Conservation (phyloP, 495 filamentous ascomycete genomes). For the Aspergillus sclerotiicarbonarius region DNA sequence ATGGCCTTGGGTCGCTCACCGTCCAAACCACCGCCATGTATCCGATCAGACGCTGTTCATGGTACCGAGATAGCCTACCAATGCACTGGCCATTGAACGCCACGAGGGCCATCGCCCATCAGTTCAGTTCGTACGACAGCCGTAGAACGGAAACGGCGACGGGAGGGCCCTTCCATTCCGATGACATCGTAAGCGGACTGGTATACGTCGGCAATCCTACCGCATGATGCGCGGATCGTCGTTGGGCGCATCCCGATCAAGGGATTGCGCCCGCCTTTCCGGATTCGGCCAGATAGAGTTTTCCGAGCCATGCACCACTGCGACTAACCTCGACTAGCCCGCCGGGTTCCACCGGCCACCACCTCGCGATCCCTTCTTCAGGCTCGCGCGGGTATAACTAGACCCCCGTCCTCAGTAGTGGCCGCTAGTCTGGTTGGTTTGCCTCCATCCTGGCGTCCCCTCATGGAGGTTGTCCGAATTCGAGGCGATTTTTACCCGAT, state of each 20-base stretch:
- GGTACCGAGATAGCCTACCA: neutral
- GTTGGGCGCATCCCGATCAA: conserved; percentile 2
- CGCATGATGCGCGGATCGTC: conserved; percentile 5
- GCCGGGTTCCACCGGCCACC: neutral
- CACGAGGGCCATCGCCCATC: neutral
- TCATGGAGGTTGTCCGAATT: neutral
- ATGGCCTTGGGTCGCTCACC: neutral
- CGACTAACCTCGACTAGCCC: neutral
- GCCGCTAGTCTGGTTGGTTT: neutral
- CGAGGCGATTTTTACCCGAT: conserved; percentile 3
- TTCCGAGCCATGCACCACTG: conserved; percentile 16
- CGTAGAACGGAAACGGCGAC: neutral
- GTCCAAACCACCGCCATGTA: neutral
- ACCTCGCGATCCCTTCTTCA: conserved; percentile 5
- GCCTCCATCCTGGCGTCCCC: neutral
- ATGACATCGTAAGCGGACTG: neutral
- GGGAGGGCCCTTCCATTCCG: neutral
- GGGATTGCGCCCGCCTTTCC: conserved; percentile 15
- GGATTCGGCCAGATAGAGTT: conserved; percentile 29
- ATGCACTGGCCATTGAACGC: neutral
- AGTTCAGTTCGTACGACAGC: neutral
- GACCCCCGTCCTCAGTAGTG: conserved; percentile 3
- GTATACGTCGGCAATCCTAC: neutral
- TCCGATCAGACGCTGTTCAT: neutral
- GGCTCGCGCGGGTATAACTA: neutral